Base-by-base conservation (phyloP, 352 stramenopile genomes). In the Pythium monospermum region DNA sequence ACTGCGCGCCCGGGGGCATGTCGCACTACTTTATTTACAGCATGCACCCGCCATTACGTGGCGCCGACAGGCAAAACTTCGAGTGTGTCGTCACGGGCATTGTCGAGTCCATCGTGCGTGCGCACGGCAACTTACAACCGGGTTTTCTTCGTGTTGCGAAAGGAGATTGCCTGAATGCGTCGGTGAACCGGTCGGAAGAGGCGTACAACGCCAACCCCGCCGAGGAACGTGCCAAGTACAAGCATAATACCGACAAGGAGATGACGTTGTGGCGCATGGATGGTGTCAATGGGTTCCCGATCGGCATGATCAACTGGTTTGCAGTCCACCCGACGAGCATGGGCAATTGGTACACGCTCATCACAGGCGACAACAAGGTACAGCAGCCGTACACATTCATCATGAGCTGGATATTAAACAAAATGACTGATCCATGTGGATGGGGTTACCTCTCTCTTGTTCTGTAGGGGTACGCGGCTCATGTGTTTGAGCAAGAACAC, bases 291-390 rank as follows among this genome's bases (percentile, higher is more conserved):
- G 85, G 76, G 4, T 92, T 68, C 33, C 76, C 78, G 1, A 89
- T 96, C 48, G 88, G 86, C 37, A 89, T 96, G 70, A 81, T 98
- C 60, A 97, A 96, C 58, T 98, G 90, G 81, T 98, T 98, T 61
- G 82, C 88, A 6, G 89, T 97, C 22, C 91, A 98, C 51, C 85
- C 85, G 18, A 98, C 91, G 22, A 95, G 77, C 61, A 96, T 98
- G 87, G 91, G 90, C 46, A 95, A 87, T 43, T 96, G 83, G 71
- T 97, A 96, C 66, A 91, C 76, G 27, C 68, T 97, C n/a, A 94
- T 97, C 52, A 95, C 83, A 1, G 87, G 88, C 18, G 91, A 98
- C 67, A 97, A 98, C 71, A 97, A 97, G 57, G 71, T 80, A 27
- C 7, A 32, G 22, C 6, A 35, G 11, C 28, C 36, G 11, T 31